Conservation (phyloP, 192 early-diverging fungal species). For the Funneliformis geosporum region DNA sequence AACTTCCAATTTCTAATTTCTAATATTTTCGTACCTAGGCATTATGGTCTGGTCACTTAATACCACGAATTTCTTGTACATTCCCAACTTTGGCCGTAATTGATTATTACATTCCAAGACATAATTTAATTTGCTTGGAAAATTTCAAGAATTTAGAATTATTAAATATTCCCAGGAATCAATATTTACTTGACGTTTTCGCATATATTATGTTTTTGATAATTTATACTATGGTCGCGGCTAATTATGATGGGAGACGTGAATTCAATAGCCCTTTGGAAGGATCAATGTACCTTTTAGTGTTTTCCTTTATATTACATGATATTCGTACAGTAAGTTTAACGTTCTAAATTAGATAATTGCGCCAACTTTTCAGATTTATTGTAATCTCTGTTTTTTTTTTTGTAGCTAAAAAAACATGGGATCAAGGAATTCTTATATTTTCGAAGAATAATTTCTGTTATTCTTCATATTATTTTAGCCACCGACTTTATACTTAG, state of each 20-base stretch:
- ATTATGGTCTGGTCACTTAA: background rate
- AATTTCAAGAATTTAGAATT: background rate
- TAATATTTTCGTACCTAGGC: background rate
- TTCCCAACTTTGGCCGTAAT: background rate
- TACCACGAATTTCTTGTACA: background rate
- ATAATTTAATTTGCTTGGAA: background rate
- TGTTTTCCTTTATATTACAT: background rate
- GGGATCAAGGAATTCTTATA: background rate
- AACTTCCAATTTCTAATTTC: background rate
- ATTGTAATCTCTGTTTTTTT: background rate
- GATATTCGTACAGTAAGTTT: background rate
- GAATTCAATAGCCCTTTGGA: background rate
- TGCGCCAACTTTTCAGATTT: background rate
- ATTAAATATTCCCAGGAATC: background rate
- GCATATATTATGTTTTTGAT: background rate
- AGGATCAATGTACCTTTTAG: background rate
- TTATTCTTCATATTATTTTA: background rate
- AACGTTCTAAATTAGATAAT: background rate
- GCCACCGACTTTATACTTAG: background rate
- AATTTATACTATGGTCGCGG: background rate
- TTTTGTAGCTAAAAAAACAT: background rate
- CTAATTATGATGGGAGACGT: background rate
- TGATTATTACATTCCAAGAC: background rate
- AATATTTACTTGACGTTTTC: background rate
- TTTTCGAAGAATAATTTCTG: background rate